Conservation (phyloP, 768 basidiomycete genomes). For the Termitomyces sp. region DNA sequence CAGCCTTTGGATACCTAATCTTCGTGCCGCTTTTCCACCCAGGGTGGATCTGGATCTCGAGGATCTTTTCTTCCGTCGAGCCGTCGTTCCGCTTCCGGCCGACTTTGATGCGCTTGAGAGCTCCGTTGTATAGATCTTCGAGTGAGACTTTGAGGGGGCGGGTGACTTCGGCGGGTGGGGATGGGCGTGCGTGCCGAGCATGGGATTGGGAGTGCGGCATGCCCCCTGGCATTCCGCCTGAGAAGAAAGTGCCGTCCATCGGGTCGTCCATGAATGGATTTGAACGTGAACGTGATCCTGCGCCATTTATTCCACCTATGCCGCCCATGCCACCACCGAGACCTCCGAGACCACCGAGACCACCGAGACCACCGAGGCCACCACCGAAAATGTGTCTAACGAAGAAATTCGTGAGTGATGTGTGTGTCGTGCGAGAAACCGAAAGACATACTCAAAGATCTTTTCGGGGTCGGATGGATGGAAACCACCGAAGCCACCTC, state of each 20-base stretch:
- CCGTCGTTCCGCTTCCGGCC: conserved; percentile 70
- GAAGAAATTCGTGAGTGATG: neutral
- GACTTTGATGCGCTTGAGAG: conserved; percentile 85
- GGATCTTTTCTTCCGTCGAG: conserved; percentile 75
- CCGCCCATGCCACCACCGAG: conserved; percentile 18
- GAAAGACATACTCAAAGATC: conserved; percentile 74
- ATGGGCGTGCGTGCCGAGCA: conserved; percentile 20
- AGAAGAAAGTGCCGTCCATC: conserved; percentile 34
- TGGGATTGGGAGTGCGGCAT: conserved; percentile 35
- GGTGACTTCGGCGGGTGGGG: conserved; percentile 54
- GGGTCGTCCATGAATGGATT: conserved; percentile 39
- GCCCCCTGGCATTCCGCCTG: conserved; percentile 43
- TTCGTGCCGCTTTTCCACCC: conserved; percentile 98
- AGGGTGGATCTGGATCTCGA: conserved; percentile 74
- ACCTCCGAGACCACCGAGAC: conserved; percentile 17
- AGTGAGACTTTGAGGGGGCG: conserved; percentile 82
- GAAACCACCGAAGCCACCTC: conserved; percentile 51
- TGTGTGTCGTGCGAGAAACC: neutral
- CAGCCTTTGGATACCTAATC: conserved; percentile 81
- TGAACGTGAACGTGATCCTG: conserved; percentile 22
- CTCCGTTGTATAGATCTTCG: conserved; percentile 80
- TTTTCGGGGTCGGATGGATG: conserved; percentile 77
- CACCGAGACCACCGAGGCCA: conserved; percentile 15
- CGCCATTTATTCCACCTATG: conserved; percentile 29
- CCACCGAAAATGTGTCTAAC: conserved; percentile 53